Evolutionary conservation across 208 protist species (phyloP), one percentile per base, ranked within the genome.

Genomic region (Crithidia brevicula): DNA sequence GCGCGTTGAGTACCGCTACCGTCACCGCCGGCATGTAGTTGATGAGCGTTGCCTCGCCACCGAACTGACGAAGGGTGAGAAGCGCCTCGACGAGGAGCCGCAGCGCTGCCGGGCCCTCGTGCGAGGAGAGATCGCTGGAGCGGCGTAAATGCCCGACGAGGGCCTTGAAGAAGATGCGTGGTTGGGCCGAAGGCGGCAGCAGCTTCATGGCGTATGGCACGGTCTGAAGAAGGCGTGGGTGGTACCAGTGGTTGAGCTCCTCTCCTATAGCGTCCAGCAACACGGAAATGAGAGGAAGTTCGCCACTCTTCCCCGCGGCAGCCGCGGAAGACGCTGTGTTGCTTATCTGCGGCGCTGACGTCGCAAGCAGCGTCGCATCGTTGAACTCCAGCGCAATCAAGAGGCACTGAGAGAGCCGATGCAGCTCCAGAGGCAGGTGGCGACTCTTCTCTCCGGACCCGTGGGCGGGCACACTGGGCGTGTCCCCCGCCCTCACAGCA

Each of bases 1-100:
- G 80, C 22, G 81, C 76, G 56, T 86, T 83, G 46, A 83, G 66
- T 8, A 83, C 80, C 0, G 75, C 83, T 7, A 90, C 67, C 16
- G 86, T 74, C 47, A 96, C 67, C 20, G 78, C 77, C 18, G 87
- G 73, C 69, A 96, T 80, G 74, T 96, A 79, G 63, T 88, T 71
- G 8, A 80, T 68, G 7, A 92, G 70, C 31, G 89, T 60, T 11
- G 72, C 73, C 28, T 70, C 74, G 3, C 89, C 89, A 10, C 86
- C 89, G 54, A 92, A 82, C 16, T 67, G 23, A 1, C 67, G 65
- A n/a, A 95, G 71, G 6, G 81, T 72, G 16, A 88, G 60, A 67
- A 95, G 67, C 15, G 77, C 81, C 15, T 78, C 75, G 1, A 79
- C 72, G 25, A 91, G 61, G 34, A 67, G 69, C 22, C 81, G 67